Evolutionary conservation across 73 alveolate species (phyloP), one percentile per base, ranked within the genome.

Genomic region (Paraurostyla sp.): DNA sequence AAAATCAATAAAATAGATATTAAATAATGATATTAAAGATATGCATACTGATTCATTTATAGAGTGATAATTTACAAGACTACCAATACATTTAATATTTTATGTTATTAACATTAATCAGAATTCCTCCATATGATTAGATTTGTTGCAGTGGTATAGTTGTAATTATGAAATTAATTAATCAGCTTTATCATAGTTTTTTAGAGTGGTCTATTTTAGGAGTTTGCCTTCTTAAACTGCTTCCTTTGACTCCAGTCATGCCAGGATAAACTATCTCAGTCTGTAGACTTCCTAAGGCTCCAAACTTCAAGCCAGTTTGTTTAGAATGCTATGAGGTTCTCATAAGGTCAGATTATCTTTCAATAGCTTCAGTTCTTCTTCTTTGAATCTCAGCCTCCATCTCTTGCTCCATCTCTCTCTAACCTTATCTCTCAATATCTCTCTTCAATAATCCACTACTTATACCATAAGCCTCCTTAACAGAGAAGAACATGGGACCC

Each of bases 401-500:
- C 83, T 90, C 90, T 29, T 27, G 20, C 80, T 90, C 95, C 95
- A 90, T 90, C 46, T 49, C 60, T 27, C 51, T 48, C 25, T 51
- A 22, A 29, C 91, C 95, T 57, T 82, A 41, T 41, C 84, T 93
- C 42, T 85, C 92, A 15, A 42, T 88, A 23, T 92, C 93, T n/a
- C 87, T 59, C 73, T 88, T 92, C 30, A 36, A 11, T 15, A 73
- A 3, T 32, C 83, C 81, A 52, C 76, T 80, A 0, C 54, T 45
- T 68, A 30, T 29, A 29, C 96, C 97, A 52, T 71, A 94, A n/a
- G 90, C 85, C 46, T 96, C 98, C 90, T 98, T 98, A 41, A 97
- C 95, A 65, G 99, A 96, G 93, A 98, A 98, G 93, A 98, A 97
- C 98, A 97, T 96, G 29, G 99, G 99, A 41, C 98, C 99, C 71